These are phyloP conservation scores for Colletotrichum gloeosporioides DNA, from an alignment of 2,329 filamentous ascomycete genomes.

Conservation along the genomic window DNA sequence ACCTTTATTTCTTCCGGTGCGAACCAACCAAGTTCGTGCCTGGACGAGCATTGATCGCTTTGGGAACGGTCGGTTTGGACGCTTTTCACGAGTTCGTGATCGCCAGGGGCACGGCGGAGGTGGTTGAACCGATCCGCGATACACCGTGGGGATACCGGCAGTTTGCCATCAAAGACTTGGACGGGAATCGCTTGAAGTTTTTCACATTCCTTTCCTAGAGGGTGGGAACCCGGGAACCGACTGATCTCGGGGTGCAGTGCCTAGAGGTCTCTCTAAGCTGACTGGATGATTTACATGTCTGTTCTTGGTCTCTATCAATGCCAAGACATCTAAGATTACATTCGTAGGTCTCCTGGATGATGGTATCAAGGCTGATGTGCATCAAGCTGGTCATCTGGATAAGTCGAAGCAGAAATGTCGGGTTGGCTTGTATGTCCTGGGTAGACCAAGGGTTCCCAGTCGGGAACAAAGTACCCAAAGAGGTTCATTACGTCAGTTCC, in stretches of 20 bases:
- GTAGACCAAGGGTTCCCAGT: constrained; percentile 25
- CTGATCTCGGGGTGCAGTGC: background rate
- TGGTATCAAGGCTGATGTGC: background rate
- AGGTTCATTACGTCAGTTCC: constrained; percentile 31
- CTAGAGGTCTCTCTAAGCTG: background rate
- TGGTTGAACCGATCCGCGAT: background rate
- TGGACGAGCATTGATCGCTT: background rate
- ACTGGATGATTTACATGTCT: background rate
- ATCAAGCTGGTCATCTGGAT: background rate
- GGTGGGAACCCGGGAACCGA: constrained; percentile 4
- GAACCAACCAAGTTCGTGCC: background rate
- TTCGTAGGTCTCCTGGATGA: background rate
- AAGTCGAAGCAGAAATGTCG: background rate
- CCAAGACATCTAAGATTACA: background rate
- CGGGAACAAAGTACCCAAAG: constrained; percentile 27
- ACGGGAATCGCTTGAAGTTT: background rate
- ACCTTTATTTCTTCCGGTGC: constrained; percentile 3
- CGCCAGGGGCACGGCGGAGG: background rate
- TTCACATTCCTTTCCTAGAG: constrained; percentile 12
- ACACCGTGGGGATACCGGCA: constrained; percentile 1
- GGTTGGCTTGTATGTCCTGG: background rate
- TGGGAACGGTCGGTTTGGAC: background rate
- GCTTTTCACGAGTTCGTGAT: background rate
- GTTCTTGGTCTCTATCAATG: background rate
- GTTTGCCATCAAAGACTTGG: background rate